Base-by-base conservation (phyloP, 1,284 basidiomycete genomes). In the Pseudozyma hubeiensis region DNA sequence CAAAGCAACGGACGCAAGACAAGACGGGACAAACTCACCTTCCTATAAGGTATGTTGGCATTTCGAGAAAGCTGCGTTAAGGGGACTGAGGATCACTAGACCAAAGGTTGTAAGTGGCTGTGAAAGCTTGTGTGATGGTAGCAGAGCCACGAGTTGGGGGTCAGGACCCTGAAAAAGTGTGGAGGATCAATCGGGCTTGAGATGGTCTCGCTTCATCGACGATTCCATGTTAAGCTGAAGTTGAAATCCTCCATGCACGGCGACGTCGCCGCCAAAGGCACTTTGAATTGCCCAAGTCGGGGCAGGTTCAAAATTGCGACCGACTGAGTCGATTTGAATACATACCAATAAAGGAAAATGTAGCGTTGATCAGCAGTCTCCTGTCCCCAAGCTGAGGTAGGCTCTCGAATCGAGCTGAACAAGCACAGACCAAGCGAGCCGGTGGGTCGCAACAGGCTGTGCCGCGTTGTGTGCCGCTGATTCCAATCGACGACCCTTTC, bases 41-140 rank as follows among this genome's bases (percentile, higher is more conserved):
- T 58, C 69, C 69, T 6, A 72, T 41, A 4, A 72, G 53, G 40
- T 72, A 67, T 5, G 49, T 54, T 19, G 69, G 69, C 69, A 72
- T 72, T 34, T 11, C 54, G 44, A 19, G 34, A 29, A 9, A 3
- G 17, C 16, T 13, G 14, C 11, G 9, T 24, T 24, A 24, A 24
- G 24, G 24, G 24, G 4, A 24, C 4, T 24, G 24, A 24, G 24
- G 24, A 24, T 24, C 24, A 24, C 24, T 24, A 24, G 24, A 24
- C 24, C 24, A 24, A 24, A 24, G 24, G 24, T 24, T 24, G 24
- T 24, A 24, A 24, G 24, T 24, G 24, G 24, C 4, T 24, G 24
- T 24, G 24, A 24, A 24, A 24, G 24, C 24, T 24, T 24, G 24
- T 24, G 24, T 24, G 24, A 24, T 24, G 24, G 24, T 24, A 1